Evolutionary conservation across 176 grass and related monocot species (phyloP).

Genomic region (Musa itinerans): DNA sequence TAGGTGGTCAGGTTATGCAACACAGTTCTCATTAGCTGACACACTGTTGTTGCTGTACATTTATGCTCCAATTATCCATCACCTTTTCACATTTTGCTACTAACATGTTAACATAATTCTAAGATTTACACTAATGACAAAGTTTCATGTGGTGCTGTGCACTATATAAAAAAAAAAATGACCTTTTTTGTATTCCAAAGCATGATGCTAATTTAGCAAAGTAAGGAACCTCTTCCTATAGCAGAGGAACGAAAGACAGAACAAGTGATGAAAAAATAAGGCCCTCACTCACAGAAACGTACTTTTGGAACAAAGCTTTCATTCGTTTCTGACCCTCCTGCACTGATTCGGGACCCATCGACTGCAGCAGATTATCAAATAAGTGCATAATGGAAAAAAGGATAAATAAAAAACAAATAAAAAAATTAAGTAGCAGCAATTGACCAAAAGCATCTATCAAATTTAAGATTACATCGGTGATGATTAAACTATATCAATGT

Average conservation of each 20-base stretch:
- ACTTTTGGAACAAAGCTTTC: constrained; percentile 58
- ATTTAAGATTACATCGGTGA: not conserved
- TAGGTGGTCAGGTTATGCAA: no score
- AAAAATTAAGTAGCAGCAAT: not conserved
- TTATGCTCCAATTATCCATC: no score
- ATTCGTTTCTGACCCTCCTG: constrained; percentile 41
- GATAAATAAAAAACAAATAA: not conserved
- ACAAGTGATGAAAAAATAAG: constrained; percentile 6
- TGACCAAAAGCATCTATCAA: not conserved
- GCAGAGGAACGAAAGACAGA: not conserved
- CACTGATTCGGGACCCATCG: constrained; percentile 34
- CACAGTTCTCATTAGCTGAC: no score
- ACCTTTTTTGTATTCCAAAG: not conserved
- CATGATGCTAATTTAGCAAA: not conserved
- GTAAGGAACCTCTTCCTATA: not conserved
- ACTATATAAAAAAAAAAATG: not conserved
- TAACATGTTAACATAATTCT: no score
- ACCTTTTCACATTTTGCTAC: no score
- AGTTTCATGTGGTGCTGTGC: no score
- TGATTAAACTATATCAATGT: not conserved
- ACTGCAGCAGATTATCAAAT: constrained; percentile 36
- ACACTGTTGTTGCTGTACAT: no score
- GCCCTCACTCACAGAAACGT: constrained; percentile 18
- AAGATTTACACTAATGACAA: no score
- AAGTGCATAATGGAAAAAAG: not conserved